phyloP scores from a whole-genome alignment of 139 green algal genomes.

The Volvox africanus region DNA sequence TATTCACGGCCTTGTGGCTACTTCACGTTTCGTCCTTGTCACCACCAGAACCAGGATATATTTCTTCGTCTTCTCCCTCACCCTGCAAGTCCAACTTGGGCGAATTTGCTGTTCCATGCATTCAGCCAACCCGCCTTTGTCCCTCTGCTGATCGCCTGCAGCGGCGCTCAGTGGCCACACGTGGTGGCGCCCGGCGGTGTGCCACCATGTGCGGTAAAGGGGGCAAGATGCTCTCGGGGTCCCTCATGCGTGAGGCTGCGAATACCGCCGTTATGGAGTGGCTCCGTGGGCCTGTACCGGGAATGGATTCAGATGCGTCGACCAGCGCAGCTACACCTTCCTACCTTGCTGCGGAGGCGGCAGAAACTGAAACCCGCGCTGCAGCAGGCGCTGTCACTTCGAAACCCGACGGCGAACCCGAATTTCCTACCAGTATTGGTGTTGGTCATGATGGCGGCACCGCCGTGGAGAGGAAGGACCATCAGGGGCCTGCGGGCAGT shows the following conservation, averaged over 20 bases:
- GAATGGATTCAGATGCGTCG: background rate
- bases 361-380: background rate
- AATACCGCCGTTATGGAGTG: conserved; percentile 6
- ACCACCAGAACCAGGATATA: too few relatives aligned
- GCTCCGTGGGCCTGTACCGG: background rate
- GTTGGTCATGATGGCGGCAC: background rate
- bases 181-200: too few relatives aligned
- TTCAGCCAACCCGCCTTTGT: background rate
- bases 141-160: too few relatives aligned
- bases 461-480: too few relatives aligned
- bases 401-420: background rate
- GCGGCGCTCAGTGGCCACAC: background rate
- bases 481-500: too few relatives aligned
- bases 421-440: background rate
- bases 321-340: background rate
- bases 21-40: too few relatives aligned
- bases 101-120: background rate
- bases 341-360: background rate
- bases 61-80: too few relatives aligned
- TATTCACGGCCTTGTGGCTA: too few relatives aligned
- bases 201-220: background rate
- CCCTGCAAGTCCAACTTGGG: too few relatives aligned
- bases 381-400: background rate
- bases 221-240: background rate
- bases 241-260: background rate